Conservation (phyloP, 2,329 filamentous ascomycete species). For the Orbilia brochopaga region DNA sequence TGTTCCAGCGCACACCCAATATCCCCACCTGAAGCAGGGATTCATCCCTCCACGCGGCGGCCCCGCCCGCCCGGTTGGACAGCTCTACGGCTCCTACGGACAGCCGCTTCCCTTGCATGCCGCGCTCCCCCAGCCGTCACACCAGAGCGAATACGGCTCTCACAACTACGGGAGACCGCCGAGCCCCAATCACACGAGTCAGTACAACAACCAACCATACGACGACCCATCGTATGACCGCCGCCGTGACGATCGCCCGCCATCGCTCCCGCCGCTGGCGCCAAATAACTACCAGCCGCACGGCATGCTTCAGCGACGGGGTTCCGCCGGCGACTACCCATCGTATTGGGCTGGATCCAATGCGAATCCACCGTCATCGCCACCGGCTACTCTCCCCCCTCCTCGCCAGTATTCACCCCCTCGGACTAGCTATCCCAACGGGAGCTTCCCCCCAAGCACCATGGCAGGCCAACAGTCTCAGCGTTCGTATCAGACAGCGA, state of each 20-base stretch:
- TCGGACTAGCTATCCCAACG: conserved; percentile 29
- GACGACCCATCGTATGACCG: conserved; percentile 54
- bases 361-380: conserved; percentile 39
- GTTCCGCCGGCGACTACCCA: conserved; percentile 53
- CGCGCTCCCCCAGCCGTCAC: conserved; percentile 47
- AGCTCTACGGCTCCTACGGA: conserved; percentile 59
- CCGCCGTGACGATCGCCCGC: conserved; percentile 56
- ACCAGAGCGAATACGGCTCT: conserved; percentile 52
- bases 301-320: conserved; percentile 50
- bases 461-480: conserved; percentile 18
- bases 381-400: conserved; percentile 44
- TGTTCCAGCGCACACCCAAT: conserved; percentile 73
- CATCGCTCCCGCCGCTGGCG: conserved; percentile 57
- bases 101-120: conserved; percentile 56
- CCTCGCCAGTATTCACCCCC: conserved; percentile 48
- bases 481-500: conserved; percentile 27
- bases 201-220: conserved; percentile 50
- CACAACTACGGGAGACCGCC: conserved; percentile 37
- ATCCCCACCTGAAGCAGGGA: conserved; percentile 63
- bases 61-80: conserved; percentile 54
- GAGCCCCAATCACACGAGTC: conserved; percentile 27
- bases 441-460: conserved; percentile 29
- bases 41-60: conserved; percentile 56
- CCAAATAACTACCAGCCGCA: conserved; percentile 54
- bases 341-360: conserved; percentile 39